Evolutionary conservation across 2,329 filamentous ascomycete genomes (phyloP).

Genomic region (Ophiostoma sp.): DNA sequence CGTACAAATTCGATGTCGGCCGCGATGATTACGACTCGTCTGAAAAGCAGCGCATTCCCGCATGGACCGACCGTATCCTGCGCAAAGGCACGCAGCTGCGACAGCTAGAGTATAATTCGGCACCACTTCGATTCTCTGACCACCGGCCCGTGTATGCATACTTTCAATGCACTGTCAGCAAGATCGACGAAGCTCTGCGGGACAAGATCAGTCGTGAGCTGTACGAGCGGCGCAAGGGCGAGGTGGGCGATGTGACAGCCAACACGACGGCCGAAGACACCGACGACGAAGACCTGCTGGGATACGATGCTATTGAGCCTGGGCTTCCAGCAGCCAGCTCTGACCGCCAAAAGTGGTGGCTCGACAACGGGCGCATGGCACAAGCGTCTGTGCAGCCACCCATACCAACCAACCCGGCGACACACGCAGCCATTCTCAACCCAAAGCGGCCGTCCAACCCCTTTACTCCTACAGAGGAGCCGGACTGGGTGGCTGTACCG

Average conservation of each 20-base stretch:
- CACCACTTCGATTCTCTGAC: conserved; percentile 83
- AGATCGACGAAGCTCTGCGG: conserved; percentile 69
- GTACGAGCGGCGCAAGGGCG: conserved; percentile 63
- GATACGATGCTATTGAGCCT: conserved; percentile 77
- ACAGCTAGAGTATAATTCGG: conserved; percentile 76
- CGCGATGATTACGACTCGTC: conserved; percentile 88
- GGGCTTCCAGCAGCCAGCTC: conserved; percentile 65
- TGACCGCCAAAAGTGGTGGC: conserved; percentile 65
- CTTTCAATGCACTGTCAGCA: conserved; percentile 77
- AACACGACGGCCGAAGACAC: conserved; percentile 53
- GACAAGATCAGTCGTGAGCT: conserved; percentile 68
- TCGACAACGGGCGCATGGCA: conserved; percentile 66
- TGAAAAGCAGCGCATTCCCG: conserved; percentile 91
- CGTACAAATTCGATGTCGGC: conserved; percentile 91
- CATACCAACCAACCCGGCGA: conserved; percentile 41
- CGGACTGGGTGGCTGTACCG: conserved; percentile 74
- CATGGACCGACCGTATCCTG: conserved; percentile 93
- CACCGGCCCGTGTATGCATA: conserved; percentile 91
- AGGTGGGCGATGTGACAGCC: conserved; percentile 60
- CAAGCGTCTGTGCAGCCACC: conserved; percentile 67
- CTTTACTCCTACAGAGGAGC: conserved; percentile 66
- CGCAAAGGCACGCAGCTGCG: conserved; percentile 78
- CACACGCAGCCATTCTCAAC: conserved; percentile 60
- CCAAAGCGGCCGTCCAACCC: conserved; percentile 73
- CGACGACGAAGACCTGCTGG: conserved; percentile 74